Conservation (phyloP, 1,139 yeast species). For the Zygosaccharomyces pseudobailii region DNA sequence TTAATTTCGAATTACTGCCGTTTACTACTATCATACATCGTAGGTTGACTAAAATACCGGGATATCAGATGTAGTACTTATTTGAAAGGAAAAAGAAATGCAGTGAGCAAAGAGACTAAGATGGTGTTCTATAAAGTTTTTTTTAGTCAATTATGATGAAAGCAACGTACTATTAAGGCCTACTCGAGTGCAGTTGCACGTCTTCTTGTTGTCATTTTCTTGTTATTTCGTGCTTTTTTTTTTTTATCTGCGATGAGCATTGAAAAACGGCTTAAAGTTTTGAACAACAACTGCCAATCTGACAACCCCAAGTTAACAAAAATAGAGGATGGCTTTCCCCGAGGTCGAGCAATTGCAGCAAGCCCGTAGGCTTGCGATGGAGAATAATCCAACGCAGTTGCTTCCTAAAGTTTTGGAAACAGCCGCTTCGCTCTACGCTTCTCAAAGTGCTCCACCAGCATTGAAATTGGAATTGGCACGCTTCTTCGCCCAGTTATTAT, state of each 20-base stretch:
- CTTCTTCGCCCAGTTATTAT: conserved; percentile 23
- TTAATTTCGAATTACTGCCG: no score
- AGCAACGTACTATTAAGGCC: no score
- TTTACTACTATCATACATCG: no score
- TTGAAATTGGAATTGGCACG: conserved; percentile 29
- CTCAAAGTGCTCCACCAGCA: conserved; percentile 42
- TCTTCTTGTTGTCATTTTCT: background rate
- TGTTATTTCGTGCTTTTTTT: background rate
- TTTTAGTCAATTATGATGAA: no score
- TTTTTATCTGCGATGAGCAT: background rate
- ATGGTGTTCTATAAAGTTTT: no score
- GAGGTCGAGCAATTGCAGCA: conserved; percentile 42
- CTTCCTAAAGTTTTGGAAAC: conserved; percentile 53
- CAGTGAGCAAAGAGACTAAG: background rate
- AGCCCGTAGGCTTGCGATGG: conserved; percentile 48
- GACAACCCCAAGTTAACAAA: background rate
- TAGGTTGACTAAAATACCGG: no score
- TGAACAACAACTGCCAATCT: background rate
- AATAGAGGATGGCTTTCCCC: conserved; percentile 9
- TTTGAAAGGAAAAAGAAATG: background rate
- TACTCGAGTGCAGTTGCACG: no score
- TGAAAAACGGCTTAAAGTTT: background rate
- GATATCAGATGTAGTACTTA: background rate
- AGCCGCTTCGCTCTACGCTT: conserved; percentile 42
- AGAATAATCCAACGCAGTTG: conserved; percentile 39